Evolutionary conservation across 2,329 filamentous ascomycete genomes (phyloP), one percentile per base, ranked within the genome.

Genomic region (Talaromyces sp.): DNA sequence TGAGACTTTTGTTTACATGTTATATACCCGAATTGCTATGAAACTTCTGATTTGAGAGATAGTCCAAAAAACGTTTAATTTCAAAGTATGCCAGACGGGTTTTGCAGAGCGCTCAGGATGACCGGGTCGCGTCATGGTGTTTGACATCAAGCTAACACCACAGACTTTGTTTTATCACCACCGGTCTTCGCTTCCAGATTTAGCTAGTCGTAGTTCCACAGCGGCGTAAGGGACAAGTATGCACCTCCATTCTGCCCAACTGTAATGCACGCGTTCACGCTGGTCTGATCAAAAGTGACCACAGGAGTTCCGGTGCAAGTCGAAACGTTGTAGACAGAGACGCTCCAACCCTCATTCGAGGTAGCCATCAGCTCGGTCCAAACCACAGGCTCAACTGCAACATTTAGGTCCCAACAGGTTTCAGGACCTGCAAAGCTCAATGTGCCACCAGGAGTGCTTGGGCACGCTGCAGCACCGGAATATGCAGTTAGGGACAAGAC

Each of bases 311-410:
- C 61, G 5, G 55, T 37, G 35, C 61, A 63, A 12, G 33, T 56
- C 21, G 61, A 63, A 6, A 25, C 28, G 18, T 58, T 63, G 44
- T 60, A 66, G 16, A 28, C 44, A 4, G 37, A 39, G 28, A 66
- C 57, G 14, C 59, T 18, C 61, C 58, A 67, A 3, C 63, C 65
- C 23, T 60, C 42, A 37, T 65, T 66, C 18, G 39, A 35, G 6
- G 33, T 21, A 18, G 55, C 1, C 33, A 12, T 11, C n/a, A 60
- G 11, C 23, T 8, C 25, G 16, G 12, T 35, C 54, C 62, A 55
- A 18, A 28, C 23, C 14, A 46, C 8, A 25, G 40, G 55, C 4
- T 35, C 61, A 40, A 33, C 33, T 11, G 35, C 23, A 52, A 50
- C 5, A 25, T 18, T 44, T 5, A 63, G 23, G n/a, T 28, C 12